Conservation (phyloP, 768 basidiomycete genomes). For the Mycena rosella region DNA sequence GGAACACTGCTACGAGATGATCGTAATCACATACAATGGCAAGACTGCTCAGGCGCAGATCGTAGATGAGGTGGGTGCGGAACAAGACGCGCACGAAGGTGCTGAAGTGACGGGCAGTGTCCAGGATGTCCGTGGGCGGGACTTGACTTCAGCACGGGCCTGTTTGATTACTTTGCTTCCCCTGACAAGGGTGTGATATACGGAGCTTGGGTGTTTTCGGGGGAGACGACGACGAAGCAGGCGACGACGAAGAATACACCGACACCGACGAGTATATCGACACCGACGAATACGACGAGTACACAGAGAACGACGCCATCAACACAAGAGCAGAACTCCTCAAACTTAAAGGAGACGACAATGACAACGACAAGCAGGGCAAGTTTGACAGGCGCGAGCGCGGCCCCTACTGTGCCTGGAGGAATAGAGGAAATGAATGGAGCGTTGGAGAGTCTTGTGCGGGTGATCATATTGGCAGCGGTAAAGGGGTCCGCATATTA, state of each 20-base stretch:
- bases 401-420: background rate
- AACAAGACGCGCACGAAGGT: background rate
- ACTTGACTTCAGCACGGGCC: constrained; percentile 71
- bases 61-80: constrained; percentile 61
- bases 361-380: no score
- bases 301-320: constrained; percentile 15
- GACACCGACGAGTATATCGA: no score
- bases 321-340: no score
- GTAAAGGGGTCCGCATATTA: background rate
- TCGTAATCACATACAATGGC: constrained; percentile 65
- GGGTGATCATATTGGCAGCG: background rate
- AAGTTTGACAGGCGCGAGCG: no score
- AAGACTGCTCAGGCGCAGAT: constrained; percentile 64
- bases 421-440: background rate
- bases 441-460: background rate
- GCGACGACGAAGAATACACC: constrained; percentile 30
- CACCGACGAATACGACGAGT: constrained; percentile 38
- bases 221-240: constrained; percentile 37
- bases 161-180: constrained; percentile 68
- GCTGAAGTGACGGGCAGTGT: constrained; percentile 48
- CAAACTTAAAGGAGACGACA: no score
- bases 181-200: constrained; percentile 62
- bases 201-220: constrained; percentile 66
- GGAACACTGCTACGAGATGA: constrained; percentile 62
- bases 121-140: constrained; percentile 68